These are phyloP conservation scores for Dryas drummondii DNA, from an alignment of 306 rosid species.

Conservation along the genomic window DNA sequence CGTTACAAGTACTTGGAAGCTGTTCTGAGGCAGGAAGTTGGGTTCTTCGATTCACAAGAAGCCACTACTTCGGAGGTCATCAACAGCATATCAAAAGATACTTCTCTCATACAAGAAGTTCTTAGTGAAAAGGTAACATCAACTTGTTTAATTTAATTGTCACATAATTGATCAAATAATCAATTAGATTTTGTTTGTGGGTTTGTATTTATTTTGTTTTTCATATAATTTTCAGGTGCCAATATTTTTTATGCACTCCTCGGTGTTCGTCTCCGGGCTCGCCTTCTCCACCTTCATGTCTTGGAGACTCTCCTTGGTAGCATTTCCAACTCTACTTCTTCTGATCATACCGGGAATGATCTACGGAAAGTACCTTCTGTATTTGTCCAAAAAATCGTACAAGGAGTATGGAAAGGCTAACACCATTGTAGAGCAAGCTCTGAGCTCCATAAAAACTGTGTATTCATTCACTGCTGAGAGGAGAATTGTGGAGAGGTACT, in stretches of 20 bases:
- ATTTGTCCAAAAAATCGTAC: slow-evolving; percentile 48
- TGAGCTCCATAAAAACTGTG: slow-evolving; percentile 74
- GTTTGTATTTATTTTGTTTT: background rate
- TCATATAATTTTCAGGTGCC: slow-evolving; percentile 53
- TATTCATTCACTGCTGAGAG: slow-evolving; percentile 88
- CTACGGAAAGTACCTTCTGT: slow-evolving; percentile 76
- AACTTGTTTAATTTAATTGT: too few species aligned
- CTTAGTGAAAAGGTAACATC: slow-evolving; percentile 79
- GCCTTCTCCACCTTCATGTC: slow-evolving; percentile 74
- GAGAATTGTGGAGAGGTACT: slow-evolving; percentile 58
- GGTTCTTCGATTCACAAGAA: slow-evolving; percentile 83
- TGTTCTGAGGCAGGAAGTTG: slow-evolving; percentile 87
- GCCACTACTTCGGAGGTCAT: slow-evolving; percentile 84
- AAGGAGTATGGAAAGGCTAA: slow-evolving; percentile 73
- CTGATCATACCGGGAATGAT: slow-evolving; percentile 86
- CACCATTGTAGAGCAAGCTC: slow-evolving; percentile 67
- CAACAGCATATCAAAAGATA: slow-evolving; percentile 79
- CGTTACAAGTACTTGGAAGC: slow-evolving; percentile 90
- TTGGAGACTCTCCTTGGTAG: slow-evolving; percentile 77
- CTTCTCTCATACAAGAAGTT: slow-evolving; percentile 85
- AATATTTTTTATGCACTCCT: slow-evolving; percentile 73
- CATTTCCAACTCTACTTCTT: slow-evolving; percentile 72
- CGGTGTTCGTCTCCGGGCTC: slow-evolving; percentile 80
- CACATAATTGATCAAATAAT: too few species aligned
- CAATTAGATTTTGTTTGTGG: background rate